Evolutionary conservation across 2,329 filamentous ascomycete species (phyloP).

Genomic region (Fusarium continuum): DNA sequence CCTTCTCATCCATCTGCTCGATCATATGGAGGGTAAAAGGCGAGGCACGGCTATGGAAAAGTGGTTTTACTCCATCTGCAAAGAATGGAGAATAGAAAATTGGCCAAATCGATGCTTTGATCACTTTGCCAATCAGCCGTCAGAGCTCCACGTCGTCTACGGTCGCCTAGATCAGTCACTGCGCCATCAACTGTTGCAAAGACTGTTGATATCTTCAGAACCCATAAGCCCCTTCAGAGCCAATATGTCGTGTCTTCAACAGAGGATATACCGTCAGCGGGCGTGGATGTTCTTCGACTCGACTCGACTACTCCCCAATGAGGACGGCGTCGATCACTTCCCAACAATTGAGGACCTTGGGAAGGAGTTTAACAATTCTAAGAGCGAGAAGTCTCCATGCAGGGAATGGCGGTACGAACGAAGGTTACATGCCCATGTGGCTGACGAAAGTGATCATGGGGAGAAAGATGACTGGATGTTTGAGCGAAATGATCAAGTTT

Average conservation of each 20-base stretch:
- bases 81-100: not conserved
- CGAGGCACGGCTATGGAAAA: not conserved
- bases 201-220: not conserved
- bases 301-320: not conserved
- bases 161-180: not conserved
- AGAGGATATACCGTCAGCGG: conserved; percentile 8
- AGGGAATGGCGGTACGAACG: no score
- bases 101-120: no score
- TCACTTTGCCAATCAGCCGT: no score
- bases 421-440: no score
- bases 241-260: no score
- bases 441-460: no score
- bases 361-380: not conserved
- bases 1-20: not conserved
- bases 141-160: not conserved
- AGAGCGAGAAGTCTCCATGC: no score
- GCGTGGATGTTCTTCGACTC: conserved; percentile 20
- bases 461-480: no score
- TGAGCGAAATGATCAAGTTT: not conserved
- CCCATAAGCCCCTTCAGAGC: no score
- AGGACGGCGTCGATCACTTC: not conserved
- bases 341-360: not conserved
- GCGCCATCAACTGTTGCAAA: not conserved
- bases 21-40: not conserved
- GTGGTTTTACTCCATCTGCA: not conserved